phyloP scores from a whole-genome alignment of 441 rosid species.

The Mallotus japonicus region DNA sequence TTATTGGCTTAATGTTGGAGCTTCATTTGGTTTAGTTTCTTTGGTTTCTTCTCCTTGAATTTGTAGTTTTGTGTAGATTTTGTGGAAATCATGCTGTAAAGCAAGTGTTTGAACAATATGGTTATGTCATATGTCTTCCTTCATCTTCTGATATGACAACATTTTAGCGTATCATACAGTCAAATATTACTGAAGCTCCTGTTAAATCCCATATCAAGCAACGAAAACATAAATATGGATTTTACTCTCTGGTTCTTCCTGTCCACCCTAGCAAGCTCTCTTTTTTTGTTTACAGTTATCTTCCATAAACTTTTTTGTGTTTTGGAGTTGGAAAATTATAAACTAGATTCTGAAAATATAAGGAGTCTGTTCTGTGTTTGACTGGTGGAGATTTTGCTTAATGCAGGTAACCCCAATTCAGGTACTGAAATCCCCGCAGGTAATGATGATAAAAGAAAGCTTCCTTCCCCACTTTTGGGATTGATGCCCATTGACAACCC shows the following conservation, averaged over 20 bases:
- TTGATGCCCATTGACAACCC: constrained; percentile 51
- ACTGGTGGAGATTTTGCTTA: constrained; percentile 19
- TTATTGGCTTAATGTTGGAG: background rate
- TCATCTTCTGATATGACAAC: too few relatives aligned
- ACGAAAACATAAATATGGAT: background rate
- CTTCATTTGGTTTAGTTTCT: constrained; percentile 3
- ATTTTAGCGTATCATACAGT: background rate
- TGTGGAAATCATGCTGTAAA: background rate
- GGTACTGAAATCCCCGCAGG: constrained; percentile 38
- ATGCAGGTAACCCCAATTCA: constrained; percentile 53
- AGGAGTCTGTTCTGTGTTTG: constrained; percentile 10
- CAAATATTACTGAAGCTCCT: background rate
- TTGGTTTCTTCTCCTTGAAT: background rate
- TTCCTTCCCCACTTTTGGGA: constrained; percentile 51
- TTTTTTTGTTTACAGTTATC: too few relatives aligned
- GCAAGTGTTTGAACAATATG: background rate
- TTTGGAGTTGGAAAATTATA: background rate
- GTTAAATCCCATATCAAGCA: background rate
- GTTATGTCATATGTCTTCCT: background rate
- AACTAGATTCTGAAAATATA: background rate
- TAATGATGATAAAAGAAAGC: constrained; percentile 32
- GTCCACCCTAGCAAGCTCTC: background rate
- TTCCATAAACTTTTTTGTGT: too few relatives aligned
- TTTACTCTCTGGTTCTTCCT: too few relatives aligned
- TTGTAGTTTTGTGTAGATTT: background rate